Percentiles rank a stretch among this genome's conserved stretches.
phyloP scores from a whole-genome alignment of 2,329 filamentous ascomycete genomes.

The Periglandula ipomoeae region DNA sequence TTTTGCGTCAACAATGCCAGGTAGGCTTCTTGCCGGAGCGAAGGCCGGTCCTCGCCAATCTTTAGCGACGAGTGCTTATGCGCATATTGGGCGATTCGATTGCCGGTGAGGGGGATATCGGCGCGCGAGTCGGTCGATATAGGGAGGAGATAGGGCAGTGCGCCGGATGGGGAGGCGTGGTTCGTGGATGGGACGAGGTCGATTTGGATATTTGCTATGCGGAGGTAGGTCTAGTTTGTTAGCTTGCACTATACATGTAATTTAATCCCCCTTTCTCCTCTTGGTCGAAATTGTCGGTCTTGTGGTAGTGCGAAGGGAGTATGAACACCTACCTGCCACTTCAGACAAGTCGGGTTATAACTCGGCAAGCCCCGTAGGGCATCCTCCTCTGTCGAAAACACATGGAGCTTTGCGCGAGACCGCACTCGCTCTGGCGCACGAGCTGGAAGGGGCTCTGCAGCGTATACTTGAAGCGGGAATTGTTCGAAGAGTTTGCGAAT shows the following conservation, averaged over 20 bases:
- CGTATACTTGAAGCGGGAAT: slow-evolving; percentile 72
- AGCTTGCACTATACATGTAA: not conserved
- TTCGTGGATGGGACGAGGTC: slow-evolving; percentile 68
- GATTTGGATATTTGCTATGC: slow-evolving; percentile 63
- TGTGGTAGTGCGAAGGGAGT: not conserved
- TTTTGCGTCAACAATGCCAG: slow-evolving; percentile 64
- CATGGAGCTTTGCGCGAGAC: slow-evolving; percentile 53
- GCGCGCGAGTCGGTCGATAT: slow-evolving; percentile 24
- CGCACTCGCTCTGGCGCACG: slow-evolving; percentile 36
- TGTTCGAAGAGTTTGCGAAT: slow-evolving; percentile 75
- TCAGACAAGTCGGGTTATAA: slow-evolving; percentile 87
- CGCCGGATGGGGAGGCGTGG: slow-evolving; percentile 82
- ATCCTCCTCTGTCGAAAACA: slow-evolving; percentile 63
- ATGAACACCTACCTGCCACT: slow-evolving; percentile 73
- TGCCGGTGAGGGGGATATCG: slow-evolving; percentile 43
- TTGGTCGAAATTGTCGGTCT: too few species aligned
- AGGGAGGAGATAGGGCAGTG: slow-evolving; percentile 80
- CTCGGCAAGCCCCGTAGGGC: slow-evolving; percentile 57
- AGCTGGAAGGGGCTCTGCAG: slow-evolving; percentile 63
- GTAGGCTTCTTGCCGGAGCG: slow-evolving; percentile 63
- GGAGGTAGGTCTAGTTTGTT: slow-evolving; percentile 57
- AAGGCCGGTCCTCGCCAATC: slow-evolving; percentile 37
- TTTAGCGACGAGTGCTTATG: slow-evolving; percentile 30
- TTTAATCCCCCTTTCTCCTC: too few species aligned
- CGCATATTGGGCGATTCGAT: slow-evolving; percentile 60